Evolutionary conservation across 345 rosid genomes (phyloP), one percentile per base, ranked within the genome.

Genomic region (Ceriops decandra): DNA sequence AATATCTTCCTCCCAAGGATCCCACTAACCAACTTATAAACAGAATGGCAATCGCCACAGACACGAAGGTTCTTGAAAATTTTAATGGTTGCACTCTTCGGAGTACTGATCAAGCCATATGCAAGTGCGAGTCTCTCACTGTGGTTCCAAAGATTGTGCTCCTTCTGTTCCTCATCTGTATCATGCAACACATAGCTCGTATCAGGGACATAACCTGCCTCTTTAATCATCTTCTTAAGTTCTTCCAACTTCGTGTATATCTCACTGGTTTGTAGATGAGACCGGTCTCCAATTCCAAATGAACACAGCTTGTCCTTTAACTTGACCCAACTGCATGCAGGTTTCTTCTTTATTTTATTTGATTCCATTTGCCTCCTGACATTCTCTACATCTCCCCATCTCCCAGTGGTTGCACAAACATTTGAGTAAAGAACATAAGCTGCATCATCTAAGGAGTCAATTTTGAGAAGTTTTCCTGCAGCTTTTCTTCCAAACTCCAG

Each of bases 251-350:
- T 93, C 5, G 78, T 67, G 57, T 87, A 71, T 69, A 93, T 93
- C 77, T 78, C 82, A 60, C 59, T 52, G 4, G 79, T 71, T 67
- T 86, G 85, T 24, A 87, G 84, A 77, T 90, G 96, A 38, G 86
- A 80, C 46, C 68, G 78, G 72, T 93, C 96, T 62, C 93, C 97
- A 70, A 87, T 87, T 62, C 95, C 95, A 61, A 93, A 90, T 26
- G 82, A 82, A 76, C 72, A 78, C 64, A 84, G 83, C 66, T 65
- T 73, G 72, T 86, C 81, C 74, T 86, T 89, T 76, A 80, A 74
- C 82, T 93, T 93, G 54, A 93, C 96, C 97, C 97, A 93, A 67
- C 96, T 93, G 87, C 90, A 86, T 2, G 96, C 97, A 11, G 91
- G 97, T 76, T 87, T 80, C 86, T 90, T 93, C 80, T 77, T 87